Percentiles rank a stretch among this genome's conserved stretches.
Conservation (phyloP, 345 rosid species). For the Eucalyptus melliodora region DNA sequence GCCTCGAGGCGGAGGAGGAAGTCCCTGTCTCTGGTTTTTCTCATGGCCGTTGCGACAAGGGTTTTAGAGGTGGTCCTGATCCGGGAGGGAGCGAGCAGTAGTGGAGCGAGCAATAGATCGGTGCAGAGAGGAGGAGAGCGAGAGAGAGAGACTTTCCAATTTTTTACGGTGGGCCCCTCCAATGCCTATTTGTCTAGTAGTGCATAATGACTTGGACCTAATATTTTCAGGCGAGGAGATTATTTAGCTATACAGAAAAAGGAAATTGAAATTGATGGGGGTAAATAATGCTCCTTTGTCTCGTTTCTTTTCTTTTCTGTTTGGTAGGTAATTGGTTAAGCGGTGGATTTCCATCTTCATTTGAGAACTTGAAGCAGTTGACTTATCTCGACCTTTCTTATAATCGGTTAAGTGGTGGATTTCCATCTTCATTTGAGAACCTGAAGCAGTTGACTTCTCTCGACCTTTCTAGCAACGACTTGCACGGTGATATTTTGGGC, state of each 20-base stretch:
- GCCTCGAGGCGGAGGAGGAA: no score
- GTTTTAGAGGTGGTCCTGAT: neutral
- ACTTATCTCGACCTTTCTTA: no score
- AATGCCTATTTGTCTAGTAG: neutral
- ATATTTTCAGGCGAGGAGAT: neutral
- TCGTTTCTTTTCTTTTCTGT: neutral
- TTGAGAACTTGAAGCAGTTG: no score
- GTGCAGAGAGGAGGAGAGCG: neutral
- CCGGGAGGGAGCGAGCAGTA: rapidly evolving
- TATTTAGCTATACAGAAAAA: neutral
- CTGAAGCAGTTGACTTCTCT: rapidly evolving
- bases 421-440: neutral
- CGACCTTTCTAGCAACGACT: rapidly evolving
- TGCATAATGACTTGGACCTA: neutral
- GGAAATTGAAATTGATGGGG: neutral
- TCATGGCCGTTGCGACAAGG: rapidly evolving
- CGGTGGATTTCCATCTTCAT: no score
- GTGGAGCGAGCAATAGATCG: neutral
- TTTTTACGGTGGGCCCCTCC: neutral
- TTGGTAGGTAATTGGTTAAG: neutral
- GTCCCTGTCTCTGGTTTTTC: no score
- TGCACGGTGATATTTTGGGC: no score
- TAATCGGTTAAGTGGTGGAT: neutral
- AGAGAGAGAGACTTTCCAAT: neutral
- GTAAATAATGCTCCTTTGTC: neutral